phyloP scores from a whole-genome alignment of 1,284 basidiomycete species.

The Ceratobasidium sp. region DNA sequence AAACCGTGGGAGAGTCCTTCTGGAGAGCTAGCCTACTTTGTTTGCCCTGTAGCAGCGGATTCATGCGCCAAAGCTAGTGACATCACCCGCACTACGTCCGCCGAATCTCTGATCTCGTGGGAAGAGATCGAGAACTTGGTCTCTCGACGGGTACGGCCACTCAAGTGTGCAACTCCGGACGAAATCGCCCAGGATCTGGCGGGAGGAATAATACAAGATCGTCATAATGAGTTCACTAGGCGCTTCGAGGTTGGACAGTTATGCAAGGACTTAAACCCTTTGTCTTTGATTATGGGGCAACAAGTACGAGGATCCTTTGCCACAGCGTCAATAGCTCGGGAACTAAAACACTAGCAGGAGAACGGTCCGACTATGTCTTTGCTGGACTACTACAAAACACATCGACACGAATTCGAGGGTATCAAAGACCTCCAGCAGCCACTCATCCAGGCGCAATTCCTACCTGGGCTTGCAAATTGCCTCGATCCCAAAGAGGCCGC shows the following conservation, averaged over 20 bases:
- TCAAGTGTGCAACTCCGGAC: slow-evolving; percentile 63
- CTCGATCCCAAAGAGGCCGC: slow-evolving; percentile 54
- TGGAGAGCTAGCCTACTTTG: slow-evolving; percentile 71
- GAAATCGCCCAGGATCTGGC: slow-evolving; percentile 63
- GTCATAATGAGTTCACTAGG: slow-evolving; percentile 80
- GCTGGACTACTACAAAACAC: slow-evolving; percentile 73
- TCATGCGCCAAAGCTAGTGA: slow-evolving; percentile 13
- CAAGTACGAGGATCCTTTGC: slow-evolving; percentile 1
- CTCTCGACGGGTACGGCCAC: slow-evolving; percentile 64
- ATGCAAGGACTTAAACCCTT: slow-evolving; percentile 75
- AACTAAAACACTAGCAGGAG: slow-evolving; percentile 1
- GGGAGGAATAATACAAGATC: slow-evolving; percentile 79
- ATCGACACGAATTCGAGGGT: slow-evolving; percentile 71
- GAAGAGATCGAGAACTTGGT: slow-evolving; percentile 67
- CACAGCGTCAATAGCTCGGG: neutral
- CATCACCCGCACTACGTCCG: slow-evolving; percentile 54
- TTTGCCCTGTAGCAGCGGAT: slow-evolving; percentile 64
- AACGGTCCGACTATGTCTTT: slow-evolving; percentile 10
- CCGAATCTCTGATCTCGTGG: slow-evolving; percentile 74
- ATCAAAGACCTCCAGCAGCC: slow-evolving; percentile 75
- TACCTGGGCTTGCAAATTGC: slow-evolving; percentile 67
- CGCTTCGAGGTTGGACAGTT: slow-evolving; percentile 70
- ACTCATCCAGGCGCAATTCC: slow-evolving; percentile 73
- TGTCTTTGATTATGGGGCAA: slow-evolving; percentile 59
- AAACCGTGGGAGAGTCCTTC: slow-evolving; percentile 70